These are phyloP conservation scores for Penicillium desertorum DNA, from an alignment of 495 filamentous ascomycete species.

Conservation along the genomic window DNA sequence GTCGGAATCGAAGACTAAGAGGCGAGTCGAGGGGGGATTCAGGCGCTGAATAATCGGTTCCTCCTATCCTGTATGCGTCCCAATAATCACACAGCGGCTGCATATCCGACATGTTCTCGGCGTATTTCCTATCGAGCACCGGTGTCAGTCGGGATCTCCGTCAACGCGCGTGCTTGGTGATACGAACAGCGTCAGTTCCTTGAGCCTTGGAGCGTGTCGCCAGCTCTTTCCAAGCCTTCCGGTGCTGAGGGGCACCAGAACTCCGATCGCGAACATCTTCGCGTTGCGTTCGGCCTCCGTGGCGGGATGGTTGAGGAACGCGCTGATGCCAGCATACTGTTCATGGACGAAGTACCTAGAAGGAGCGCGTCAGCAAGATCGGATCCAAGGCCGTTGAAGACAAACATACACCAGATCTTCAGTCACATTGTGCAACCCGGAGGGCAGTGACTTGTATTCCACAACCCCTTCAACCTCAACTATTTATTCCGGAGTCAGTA, in stretches of 20 bases:
- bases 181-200: constrained; percentile 68
- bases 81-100: constrained; percentile 75
- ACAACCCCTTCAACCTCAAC: constrained; percentile 85
- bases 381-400: background rate
- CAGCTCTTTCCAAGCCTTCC: constrained; percentile 86
- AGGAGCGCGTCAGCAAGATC: constrained; percentile 4
- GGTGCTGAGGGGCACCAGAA: constrained; percentile 81
- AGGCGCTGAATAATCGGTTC: constrained; percentile 38
- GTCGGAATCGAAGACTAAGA: constrained; percentile 49
- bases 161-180: background rate
- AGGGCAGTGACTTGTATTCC: constrained; percentile 93
- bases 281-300: constrained; percentile 79
- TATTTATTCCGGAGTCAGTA: constrained; percentile 36
- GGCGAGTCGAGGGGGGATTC: constrained; percentile 56
- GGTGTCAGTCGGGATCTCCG: constrained; percentile 13
- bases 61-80: constrained; percentile 60
- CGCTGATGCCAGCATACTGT: constrained; percentile 83
- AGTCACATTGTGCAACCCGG: constrained; percentile 83
- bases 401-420: constrained; percentile 74
- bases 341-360: constrained; percentile 85
- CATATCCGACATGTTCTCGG: constrained; percentile 47
- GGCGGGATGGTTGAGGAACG: constrained; percentile 83
- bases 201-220: constrained; percentile 77
- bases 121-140: constrained; percentile 32
- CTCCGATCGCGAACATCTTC: constrained; percentile 86